A percentile compares a stretch with the other conserved stretches of the same genome.
Conservation (phyloP, 257 asterid genomes). For the Fraxinus excelsior region DNA sequence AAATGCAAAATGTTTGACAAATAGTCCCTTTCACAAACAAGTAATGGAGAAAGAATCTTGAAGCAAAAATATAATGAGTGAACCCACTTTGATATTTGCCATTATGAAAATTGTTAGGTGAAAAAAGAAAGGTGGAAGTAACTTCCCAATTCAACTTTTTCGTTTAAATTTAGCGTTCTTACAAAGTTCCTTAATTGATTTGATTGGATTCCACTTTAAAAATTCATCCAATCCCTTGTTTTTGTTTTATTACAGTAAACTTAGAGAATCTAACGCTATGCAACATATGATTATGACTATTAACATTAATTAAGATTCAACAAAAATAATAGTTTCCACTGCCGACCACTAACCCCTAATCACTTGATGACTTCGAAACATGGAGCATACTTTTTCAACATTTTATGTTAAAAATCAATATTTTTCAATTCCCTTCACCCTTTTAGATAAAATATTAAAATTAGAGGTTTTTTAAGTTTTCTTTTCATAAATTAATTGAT, state of each 20-base stretch:
- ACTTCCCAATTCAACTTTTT: constrained; percentile 32
- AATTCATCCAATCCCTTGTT: constrained; percentile 20
- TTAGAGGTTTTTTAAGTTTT: no score
- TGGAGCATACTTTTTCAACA: no score
- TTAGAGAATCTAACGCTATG: constrained; percentile 35
- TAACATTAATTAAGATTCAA: no score
- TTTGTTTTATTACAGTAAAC: constrained; percentile 5
- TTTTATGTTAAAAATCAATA: no score
- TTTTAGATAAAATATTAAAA: no score
- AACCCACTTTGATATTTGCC: constrained; percentile 27
- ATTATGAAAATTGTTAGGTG: constrained; percentile 25
- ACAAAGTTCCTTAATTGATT: constrained; percentile 9
- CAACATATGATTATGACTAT: constrained; percentile 9
- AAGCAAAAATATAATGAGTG: constrained; percentile 37
- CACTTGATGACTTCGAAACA: no score
- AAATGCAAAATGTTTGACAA: constrained; percentile 23
- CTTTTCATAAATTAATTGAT: no score
- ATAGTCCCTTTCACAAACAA: constrained; percentile 31
- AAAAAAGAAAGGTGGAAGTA: constrained; percentile 21
- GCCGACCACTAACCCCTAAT: no score
- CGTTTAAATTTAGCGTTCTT: constrained; percentile 17
- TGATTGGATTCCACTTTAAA: constrained; percentile 35
- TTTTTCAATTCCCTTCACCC: no score
- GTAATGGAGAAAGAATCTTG: constrained; percentile 53
- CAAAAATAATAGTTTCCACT: no score